phyloP scores from a whole-genome alignment of 1,139 yeast genomes.

The Scheffersomyces cryptocercus region DNA sequence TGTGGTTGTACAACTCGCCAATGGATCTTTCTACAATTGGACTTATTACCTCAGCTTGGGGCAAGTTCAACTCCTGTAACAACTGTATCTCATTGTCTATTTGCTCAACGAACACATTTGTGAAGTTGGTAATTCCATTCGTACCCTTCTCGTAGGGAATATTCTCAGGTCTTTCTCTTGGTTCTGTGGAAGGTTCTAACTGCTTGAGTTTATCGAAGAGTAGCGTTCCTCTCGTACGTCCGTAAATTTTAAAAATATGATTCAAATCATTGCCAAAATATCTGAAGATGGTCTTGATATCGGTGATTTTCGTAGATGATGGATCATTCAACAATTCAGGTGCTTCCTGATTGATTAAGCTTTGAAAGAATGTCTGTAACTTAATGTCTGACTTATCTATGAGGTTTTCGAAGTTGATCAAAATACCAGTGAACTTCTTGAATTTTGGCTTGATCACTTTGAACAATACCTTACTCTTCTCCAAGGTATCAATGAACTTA shows the following conservation, averaged over 20 bases:
- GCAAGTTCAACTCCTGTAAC: slow-evolving; percentile 18
- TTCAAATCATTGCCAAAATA: slow-evolving; percentile 41
- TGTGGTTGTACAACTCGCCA: slow-evolving; percentile 21
- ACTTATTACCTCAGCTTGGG: slow-evolving; percentile 16
- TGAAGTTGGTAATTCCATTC: slow-evolving; percentile 58
- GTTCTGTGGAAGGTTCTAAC: slow-evolving; percentile 35
- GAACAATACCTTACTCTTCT: slow-evolving; percentile 33
- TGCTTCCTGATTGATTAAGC: slow-evolving; percentile 14
- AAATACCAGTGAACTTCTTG: slow-evolving; percentile 50
- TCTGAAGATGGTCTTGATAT: slow-evolving; percentile 35
- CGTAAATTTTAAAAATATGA: slow-evolving; percentile 43
- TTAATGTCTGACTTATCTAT: slow-evolving; percentile 49
- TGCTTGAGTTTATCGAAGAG: slow-evolving; percentile 44
- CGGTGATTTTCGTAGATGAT: slow-evolving; percentile 17
- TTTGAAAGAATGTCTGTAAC: slow-evolving; percentile 35
- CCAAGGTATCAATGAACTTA: slow-evolving; percentile 40
- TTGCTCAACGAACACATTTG: slow-evolving; percentile 51
- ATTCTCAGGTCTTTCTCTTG: slow-evolving; percentile 36
- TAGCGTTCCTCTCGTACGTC: slow-evolving; percentile 47
- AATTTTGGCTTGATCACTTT: slow-evolving; percentile 39
- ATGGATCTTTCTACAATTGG: slow-evolving; percentile 24
- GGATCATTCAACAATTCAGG: slow-evolving; percentile 11
- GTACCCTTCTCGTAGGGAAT: slow-evolving; percentile 62
- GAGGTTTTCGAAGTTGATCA: slow-evolving; percentile 45
- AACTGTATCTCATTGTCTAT: slow-evolving; percentile 51